A percentile compares a stretch with the other conserved stretches of the same genome.
These are phyloP conservation scores for Chaetomiaceae sp. DNA, from an alignment of 2,329 filamentous ascomycete genomes.

Conservation along the genomic window DNA sequence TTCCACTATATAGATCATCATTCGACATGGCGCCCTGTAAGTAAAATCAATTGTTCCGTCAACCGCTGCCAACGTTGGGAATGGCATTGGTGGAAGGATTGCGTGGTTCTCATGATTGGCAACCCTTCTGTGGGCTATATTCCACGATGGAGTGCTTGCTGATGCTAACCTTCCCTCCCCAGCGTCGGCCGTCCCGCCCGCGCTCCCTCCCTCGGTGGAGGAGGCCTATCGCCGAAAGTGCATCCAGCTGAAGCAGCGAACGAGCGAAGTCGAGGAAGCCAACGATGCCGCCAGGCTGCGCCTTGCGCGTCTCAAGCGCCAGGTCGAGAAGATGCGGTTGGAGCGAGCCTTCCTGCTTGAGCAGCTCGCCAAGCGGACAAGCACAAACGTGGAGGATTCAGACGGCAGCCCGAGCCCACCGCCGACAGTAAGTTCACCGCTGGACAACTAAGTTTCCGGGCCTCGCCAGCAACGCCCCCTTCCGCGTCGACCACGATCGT, in stretches of 20 bases:
- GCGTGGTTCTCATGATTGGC: too few relatives aligned
- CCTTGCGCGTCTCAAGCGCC: conserved; percentile 73
- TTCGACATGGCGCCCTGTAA: conserved; percentile 24
- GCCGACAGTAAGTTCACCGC: conserved; percentile 58
- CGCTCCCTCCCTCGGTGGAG: conserved; percentile 83
- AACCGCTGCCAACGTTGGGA: too few relatives aligned
- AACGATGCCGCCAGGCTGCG: conserved; percentile 80
- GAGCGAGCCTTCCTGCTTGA: conserved; percentile 73
- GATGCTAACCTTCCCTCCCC: not conserved
- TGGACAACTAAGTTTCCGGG: conserved; percentile 11
- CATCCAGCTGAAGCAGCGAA: conserved; percentile 86
- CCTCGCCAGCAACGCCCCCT: conserved; percentile 13
- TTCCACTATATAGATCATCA: not conserved
- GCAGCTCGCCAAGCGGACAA: conserved; percentile 69
- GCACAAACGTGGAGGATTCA: conserved; percentile 70
- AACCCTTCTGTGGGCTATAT: not conserved
- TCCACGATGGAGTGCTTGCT: conserved; percentile 14
- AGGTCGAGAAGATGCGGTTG: conserved; percentile 86
- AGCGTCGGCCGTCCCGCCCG: conserved; percentile 49
- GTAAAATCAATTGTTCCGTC: not conserved
- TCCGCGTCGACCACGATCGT: conserved; percentile 11
- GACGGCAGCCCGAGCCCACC: conserved; percentile 77
- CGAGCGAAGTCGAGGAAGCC: conserved; percentile 85
- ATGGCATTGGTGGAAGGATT: not conserved
- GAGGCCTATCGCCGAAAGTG: conserved; percentile 96